Evolutionary conservation across 257 asterid genomes (phyloP).

Genomic region (Penstemon newberryi): DNA sequence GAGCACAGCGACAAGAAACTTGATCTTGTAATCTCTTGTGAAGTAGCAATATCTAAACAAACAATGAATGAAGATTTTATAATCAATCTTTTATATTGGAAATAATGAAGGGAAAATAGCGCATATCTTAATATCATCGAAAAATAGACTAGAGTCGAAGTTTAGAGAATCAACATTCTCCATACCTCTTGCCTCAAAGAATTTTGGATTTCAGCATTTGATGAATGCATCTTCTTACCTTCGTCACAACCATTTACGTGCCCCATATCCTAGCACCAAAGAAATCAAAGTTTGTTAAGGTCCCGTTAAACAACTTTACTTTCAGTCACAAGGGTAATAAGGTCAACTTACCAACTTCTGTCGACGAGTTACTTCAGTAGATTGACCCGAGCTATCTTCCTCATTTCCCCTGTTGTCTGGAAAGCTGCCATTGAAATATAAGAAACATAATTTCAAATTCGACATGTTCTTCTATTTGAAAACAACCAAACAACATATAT

Average conservation of each 20-base stretch:
- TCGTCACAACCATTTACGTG: constrained; percentile 33
- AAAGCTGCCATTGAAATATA: constrained; percentile 50
- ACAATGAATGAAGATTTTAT: neutral
- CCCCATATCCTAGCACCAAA: constrained; percentile 47
- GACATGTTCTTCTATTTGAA: neutral
- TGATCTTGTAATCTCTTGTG: constrained; percentile 82
- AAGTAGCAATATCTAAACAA: constrained; percentile 66
- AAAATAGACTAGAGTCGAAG: constrained; percentile 6
- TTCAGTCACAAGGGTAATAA: constrained; percentile 21
- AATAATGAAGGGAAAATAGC: neutral
- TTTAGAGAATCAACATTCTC: constrained; percentile 18
- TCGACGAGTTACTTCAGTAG: constrained; percentile 41
- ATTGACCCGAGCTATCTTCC: constrained; percentile 43
- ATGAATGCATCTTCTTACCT: constrained; percentile 49
- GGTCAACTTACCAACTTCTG: constrained; percentile 56
- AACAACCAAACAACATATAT: constrained; percentile 3
- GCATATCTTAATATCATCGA: neutral
- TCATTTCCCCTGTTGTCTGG: constrained; percentile 51
- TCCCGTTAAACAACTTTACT: no score
- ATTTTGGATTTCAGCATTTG: constrained; percentile 56
- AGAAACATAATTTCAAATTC: constrained; percentile 21
- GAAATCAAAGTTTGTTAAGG: constrained; percentile 14
- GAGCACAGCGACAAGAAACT: constrained; percentile 76
- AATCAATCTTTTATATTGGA: neutral
- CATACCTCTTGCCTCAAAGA: constrained; percentile 87